A percentile compares a stretch with the other conserved stretches of the same genome.
Evolutionary conservation across 352 stramenopile genomes (phyloP).

Genomic region (Phytophthora quininea): DNA sequence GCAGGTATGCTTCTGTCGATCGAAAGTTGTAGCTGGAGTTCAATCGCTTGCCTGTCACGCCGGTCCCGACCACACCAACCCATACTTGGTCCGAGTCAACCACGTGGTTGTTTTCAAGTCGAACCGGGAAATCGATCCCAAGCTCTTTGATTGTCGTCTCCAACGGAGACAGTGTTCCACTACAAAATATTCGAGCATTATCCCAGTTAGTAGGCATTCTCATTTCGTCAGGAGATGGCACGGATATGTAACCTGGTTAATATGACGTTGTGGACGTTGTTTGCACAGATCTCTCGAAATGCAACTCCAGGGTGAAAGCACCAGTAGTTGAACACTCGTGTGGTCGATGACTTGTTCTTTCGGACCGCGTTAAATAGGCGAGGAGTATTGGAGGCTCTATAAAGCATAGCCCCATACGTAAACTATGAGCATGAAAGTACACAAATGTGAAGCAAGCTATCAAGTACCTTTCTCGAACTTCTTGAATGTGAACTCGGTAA

Average conservation of each 20-base stretch:
- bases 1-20: constrained; percentile 93
- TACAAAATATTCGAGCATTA: constrained; percentile 36
- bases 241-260: constrained; percentile 68
- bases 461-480: constrained; percentile 77
- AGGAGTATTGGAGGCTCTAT: constrained; percentile 42
- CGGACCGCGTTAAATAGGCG: constrained; percentile 56
- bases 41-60: constrained; percentile 93
- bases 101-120: constrained; percentile 98
- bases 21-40: constrained; percentile 95
- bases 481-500: constrained; percentile 91
- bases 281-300: constrained; percentile 94
- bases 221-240: background rate
- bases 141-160: constrained; percentile 97
- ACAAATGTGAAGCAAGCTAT: background rate
- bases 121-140: constrained; percentile 95
- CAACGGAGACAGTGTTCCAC: constrained; percentile 97
- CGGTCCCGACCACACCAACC: constrained; percentile 92
- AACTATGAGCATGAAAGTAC: too few species aligned
- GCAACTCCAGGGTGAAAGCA: constrained; percentile 97
- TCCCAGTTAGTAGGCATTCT: constrained; percentile 7
- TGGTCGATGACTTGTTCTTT: constrained; percentile 57
- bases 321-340: constrained; percentile 97
- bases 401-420: background rate
- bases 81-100: constrained; percentile 91
- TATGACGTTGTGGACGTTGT: constrained; percentile 91